Evolutionary conservation across 306 rosid species (phyloP).

Genomic region (Pterocarpus macrocarpus): DNA sequence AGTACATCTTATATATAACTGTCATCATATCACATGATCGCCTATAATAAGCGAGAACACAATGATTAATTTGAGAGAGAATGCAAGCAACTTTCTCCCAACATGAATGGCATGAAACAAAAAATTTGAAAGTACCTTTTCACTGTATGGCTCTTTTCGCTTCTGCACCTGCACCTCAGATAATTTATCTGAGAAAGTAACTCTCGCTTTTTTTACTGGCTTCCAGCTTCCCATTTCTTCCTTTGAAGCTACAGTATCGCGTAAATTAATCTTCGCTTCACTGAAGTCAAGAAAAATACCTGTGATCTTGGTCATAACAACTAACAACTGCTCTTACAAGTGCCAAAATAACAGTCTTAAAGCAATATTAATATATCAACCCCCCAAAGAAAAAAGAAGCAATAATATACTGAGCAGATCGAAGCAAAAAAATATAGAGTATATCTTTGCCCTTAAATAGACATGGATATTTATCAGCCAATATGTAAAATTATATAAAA

Average conservation of each 20-base stretch:
- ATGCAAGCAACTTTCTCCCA: not conserved
- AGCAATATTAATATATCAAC: no score
- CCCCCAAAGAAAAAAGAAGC: not conserved
- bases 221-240: not conserved
- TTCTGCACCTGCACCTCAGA: not conserved
- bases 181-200: not conserved
- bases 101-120: not conserved
- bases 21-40: not conserved
- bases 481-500: not conserved
- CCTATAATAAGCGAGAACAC: not conserved
- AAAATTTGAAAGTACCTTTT: not conserved
- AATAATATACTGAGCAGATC: not conserved
- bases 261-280: not conserved
- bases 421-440: not conserved
- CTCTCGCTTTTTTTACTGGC: not conserved
- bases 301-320: not conserved
- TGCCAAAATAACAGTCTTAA: not conserved
- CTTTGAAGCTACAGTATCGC: not conserved
- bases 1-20: not conserved
- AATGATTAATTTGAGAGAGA: constrained; percentile 8
- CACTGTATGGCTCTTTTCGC: not conserved
- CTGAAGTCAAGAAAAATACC: not conserved
- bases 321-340: not conserved
- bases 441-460: not conserved
- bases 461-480: not conserved